Evolutionary conservation across 2,329 filamentous ascomycete species (phyloP), one percentile per base, ranked within the genome.

Genomic region (Epicoccum sorghinum): DNA sequence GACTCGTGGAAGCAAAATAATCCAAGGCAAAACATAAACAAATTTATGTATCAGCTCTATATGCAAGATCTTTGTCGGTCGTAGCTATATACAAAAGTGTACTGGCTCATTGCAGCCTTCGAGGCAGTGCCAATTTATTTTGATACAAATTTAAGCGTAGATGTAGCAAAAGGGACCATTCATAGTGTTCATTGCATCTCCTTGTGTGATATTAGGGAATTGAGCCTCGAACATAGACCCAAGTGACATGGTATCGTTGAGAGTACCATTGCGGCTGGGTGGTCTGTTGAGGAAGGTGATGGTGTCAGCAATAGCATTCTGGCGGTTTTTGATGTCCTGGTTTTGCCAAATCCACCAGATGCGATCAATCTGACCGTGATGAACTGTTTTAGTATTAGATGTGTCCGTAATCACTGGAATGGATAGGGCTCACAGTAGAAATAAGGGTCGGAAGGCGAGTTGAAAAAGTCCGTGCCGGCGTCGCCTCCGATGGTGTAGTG

Each of bases 291-390:
- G 68, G 14, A 81, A 71, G 3, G 79, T 82, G 7, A 72, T 72
- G 4, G 78, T 81, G 1, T 77, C 80, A 3, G 64, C 69, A 49
- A 82, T 74, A 25, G 66, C 69, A 44, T 74, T 66, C 47, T 69
- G 68, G 12, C 80, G 70, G 10, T 68, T 67, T 42, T 65, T 59
- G 33, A 72, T 60, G 43, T 80, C 73, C 41, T 76, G 65, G 52
- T 78, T 79, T 65, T 83, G 80, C 80, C 80, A 83, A 12, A 77
- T 79, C 78, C 78, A 80, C 69, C 74, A 83, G 3, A 74, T 62
- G 3, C 79, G 72, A 58, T 82, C 80, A 24, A 82, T 77, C 68
- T 77, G 75, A 2, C 72, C 73, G 53, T 82, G 80, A 57, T 82
- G 79, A 30, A 79, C 47, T 51, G n/a, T 2, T 3, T 6, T 1